Evolutionary conservation across 306 rosid genomes (phyloP), one percentile per base, ranked within the genome.

Genomic region (Urtica urens): DNA sequence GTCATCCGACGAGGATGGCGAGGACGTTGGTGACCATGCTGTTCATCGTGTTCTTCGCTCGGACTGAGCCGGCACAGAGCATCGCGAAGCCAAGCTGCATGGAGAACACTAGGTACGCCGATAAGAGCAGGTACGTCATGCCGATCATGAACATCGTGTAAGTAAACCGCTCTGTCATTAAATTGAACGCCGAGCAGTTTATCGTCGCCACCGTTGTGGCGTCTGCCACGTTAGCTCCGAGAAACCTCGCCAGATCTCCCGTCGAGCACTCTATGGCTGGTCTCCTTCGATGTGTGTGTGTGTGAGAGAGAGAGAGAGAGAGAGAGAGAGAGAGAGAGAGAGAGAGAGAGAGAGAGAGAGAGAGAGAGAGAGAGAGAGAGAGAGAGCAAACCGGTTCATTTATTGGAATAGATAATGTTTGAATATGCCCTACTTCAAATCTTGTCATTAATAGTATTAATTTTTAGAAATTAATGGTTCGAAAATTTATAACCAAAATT

Each of bases 61-160:
- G n/a, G n/a, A n/a, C n/a, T n/a, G 86, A 87, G 26, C 96, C 94
- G 18, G 94, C 96, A 25, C 96, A 87, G 61, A 83, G 88, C 96
- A 87, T 87, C 52, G 96, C 94, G 57, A 87, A 87, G 23, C 94
- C 94, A 6, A 87, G 86, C 43, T 87, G 96, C 96, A 87, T 87
- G 24, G 96, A 80, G 83, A 87, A 87, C 11, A 87, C 96, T n/a
- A 87, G 87, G 59, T 87, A 87, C 8, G 94, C 81, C 5, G 96
- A 87, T 69, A 83, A 87, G 49, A 87, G 79, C 17, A 87, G 96
- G 65, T 78, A 87, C 0, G 94, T 83, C 55, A 27, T 72, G 63
- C 83, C 93, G 0, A 87, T 29, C 4, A 93, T 93, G 26, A 7
- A 64, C 18, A 34, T 0, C 8, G 86, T 76, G 67, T 83, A 93